Conservation (phyloP, 257 asterid species). For the Haberlea rhodopensis region DNA sequence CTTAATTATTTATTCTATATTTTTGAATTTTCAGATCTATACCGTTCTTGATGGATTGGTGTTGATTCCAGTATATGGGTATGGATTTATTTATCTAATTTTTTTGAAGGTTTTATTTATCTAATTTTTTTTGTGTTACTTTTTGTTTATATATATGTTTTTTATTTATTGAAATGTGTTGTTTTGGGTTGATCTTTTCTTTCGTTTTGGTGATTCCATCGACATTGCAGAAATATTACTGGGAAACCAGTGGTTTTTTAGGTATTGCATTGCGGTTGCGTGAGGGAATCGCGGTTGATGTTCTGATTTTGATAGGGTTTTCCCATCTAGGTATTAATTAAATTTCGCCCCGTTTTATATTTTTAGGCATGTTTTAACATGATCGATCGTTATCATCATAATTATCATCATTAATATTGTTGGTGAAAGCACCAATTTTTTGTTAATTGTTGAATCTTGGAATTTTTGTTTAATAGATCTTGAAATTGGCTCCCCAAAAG, state of each 20-base stretch:
- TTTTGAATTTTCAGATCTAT: not conserved
- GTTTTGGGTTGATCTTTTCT: not conserved
- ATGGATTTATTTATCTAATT: not conserved
- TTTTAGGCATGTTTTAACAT: not conserved
- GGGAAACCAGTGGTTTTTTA: not conserved
- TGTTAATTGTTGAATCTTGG: not conserved
- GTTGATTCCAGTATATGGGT: not conserved
- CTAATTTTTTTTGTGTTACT: not conserved
- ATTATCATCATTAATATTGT: not conserved
- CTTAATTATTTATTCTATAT: not conserved
- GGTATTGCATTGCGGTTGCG: not conserved
- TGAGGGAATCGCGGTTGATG: not conserved
- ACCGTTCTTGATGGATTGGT: not conserved
- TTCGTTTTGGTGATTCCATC: not conserved
- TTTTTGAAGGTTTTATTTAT: no score
- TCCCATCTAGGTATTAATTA: not conserved
- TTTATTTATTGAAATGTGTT: no score
- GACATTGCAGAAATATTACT: not conserved
- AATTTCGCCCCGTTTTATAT: not conserved
- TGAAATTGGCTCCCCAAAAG: not conserved
- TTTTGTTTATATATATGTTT: no score
- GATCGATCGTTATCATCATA: not conserved
- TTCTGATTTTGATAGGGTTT: not conserved
- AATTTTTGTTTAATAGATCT: not conserved
- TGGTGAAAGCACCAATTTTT: no score